phyloP scores from a whole-genome alignment of 1,284 basidiomycete genomes.

The Austroboletus niveus region DNA sequence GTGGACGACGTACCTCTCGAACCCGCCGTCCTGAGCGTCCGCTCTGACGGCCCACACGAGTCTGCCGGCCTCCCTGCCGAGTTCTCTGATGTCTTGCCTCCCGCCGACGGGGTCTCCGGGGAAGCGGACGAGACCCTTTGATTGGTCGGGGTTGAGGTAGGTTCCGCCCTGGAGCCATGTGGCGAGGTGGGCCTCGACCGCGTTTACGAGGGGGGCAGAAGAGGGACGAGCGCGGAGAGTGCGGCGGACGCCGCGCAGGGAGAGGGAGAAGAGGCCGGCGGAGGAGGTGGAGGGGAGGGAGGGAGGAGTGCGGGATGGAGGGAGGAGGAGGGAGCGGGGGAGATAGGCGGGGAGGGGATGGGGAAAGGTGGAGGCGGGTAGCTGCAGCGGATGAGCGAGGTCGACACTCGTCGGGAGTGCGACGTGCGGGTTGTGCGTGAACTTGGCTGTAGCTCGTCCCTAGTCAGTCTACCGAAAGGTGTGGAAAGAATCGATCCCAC shows the following conservation, averaged over 20 bases:
- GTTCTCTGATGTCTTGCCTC: slow-evolving; percentile 56
- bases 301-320: slow-evolving; percentile 40
- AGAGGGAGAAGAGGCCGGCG: slow-evolving; percentile 63
- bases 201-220: slow-evolving; percentile 58
- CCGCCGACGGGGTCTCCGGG: slow-evolving; percentile 49
- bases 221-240: slow-evolving; percentile 62
- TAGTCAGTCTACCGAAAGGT: slow-evolving; percentile 1
- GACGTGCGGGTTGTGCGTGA: slow-evolving; percentile 69
- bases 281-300: slow-evolving; percentile 60
- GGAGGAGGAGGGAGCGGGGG: slow-evolving; percentile 54
- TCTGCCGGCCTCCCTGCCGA: slow-evolving; percentile 61
- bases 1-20: slow-evolving; percentile 76
- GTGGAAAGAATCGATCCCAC: too few relatives aligned
- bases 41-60: slow-evolving; percentile 62
- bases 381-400: slow-evolving; percentile 44
- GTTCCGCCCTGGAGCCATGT: slow-evolving; percentile 64
- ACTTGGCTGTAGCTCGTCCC: slow-evolving; percentile 47
- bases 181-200: slow-evolving; percentile 62
- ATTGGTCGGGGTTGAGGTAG: slow-evolving; percentile 50
- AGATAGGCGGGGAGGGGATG: slow-evolving; percentile 70
- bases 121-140: slow-evolving; percentile 26
- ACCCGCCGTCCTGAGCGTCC: slow-evolving; percentile 49
- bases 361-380: slow-evolving; percentile 61
- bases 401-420: slow-evolving; percentile 58
- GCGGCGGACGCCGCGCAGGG: slow-evolving; percentile 66